Evolutionary conservation across 768 basidiomycete species (phyloP), one percentile per base, ranked within the genome.

Genomic region (Hericium alpestre): DNA sequence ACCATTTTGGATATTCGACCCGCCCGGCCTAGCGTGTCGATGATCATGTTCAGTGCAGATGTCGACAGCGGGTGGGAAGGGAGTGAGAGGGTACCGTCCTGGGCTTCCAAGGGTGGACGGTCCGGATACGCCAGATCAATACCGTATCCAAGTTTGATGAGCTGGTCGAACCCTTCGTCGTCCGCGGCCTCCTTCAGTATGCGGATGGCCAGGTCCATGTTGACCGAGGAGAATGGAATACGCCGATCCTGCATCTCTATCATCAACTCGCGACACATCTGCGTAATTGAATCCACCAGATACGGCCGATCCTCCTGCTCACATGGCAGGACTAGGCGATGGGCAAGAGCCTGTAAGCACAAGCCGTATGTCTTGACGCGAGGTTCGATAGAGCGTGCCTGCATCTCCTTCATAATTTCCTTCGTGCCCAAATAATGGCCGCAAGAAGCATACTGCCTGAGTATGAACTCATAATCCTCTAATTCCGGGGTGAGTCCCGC

Each of bases 81-180:
- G 1, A 10, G 10, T 13, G 49, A 48, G 62, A 87, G 78, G 3
- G 75, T 77, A 18, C 77, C 74, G 25, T 73, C 72, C 15, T 54
- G 13, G 39, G 54, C 72, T 58, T 81, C 80, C 56, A 85, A 59
- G 37, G 86, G 81, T 10, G 77, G 70, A 41, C 81, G 75, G 64
- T 93, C 90, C 0, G 88, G 89, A 63, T 83, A 83, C 20, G 78
- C 73, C 50, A 92, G 68, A 69, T 93, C 90, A 56, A 93, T 78
- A 0, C 84, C 89, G 67, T 91, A 93, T 38, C 79, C 81, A 63
- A 79, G 71, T 61, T 78, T 82, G 73, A 90, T 70, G 23, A 90
- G 73, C 25, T 71, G 65, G 53, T 82, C 76, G 65, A 87, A 86
- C 0, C 73, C 72, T 32, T 78, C 72, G 56, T 72, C 65, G 66